Evolutionary conservation across 176 grass and related monocot genomes (phyloP).

Genomic region (Poa annua): DNA sequence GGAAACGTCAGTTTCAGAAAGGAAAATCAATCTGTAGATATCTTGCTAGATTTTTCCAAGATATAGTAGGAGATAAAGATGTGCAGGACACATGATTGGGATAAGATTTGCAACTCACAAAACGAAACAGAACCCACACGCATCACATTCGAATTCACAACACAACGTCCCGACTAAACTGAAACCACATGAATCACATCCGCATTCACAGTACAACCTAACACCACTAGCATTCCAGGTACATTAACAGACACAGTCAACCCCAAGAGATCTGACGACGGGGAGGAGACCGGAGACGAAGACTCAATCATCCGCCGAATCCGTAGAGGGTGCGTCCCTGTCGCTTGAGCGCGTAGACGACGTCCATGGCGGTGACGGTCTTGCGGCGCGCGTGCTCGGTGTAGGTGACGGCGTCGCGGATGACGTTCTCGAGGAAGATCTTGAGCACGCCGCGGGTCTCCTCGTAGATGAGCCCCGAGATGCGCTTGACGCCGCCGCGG

Average conservation of each 20-base stretch:
- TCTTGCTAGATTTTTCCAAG: no score
- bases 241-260: no score
- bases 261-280: no score
- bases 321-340: conserved; percentile 78
- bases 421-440: conserved; percentile 86
- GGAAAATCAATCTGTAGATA: no score
- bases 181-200: no score
- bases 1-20: no score
- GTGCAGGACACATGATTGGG: no score
- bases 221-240: no score
- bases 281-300: neutral
- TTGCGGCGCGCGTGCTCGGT: conserved; percentile 78
- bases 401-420: conserved; percentile 78
- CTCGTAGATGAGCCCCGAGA: conserved; percentile 68
- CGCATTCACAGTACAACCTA: no score
- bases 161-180: no score
- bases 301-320: conserved; percentile 59
- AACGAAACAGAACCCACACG: neutral
- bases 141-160: neutral
- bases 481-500: conserved; percentile 70
- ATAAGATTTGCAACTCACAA: no score
- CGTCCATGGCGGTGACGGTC: conserved; percentile 83
- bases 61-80: no score
- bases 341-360: conserved; percentile 76
- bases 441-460: conserved; percentile 78